These are phyloP conservation scores for Alloascoidea hylecoeti DNA, from an alignment of 805 yeast species.

Conservation along the genomic window DNA sequence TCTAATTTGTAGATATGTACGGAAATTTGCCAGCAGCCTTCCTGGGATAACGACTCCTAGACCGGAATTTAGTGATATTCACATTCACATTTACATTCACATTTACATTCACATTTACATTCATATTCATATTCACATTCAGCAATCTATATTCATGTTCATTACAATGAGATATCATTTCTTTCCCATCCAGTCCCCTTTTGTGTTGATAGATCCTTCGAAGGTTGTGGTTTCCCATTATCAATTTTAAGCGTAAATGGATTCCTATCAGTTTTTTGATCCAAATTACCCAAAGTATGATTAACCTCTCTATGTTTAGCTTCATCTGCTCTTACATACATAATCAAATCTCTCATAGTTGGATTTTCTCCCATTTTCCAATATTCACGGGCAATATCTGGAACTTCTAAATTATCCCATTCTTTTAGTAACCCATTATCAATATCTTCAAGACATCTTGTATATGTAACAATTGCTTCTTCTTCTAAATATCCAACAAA, in stretches of 20 bases:
- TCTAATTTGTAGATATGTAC: too few relatives aligned
- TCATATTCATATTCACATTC: too few relatives aligned
- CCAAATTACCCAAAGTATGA: conserved; percentile 58
- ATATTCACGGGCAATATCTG: conserved; percentile 47
- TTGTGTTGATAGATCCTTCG: conserved; percentile 14
- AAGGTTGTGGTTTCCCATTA: conserved; percentile 17
- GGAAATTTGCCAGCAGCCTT: too few relatives aligned
- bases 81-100: too few relatives aligned
- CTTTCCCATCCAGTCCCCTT: conserved; percentile 20
- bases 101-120: too few relatives aligned
- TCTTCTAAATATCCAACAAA: conserved; percentile 71
- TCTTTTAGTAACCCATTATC: conserved; percentile 34
- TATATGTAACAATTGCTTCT: conserved; percentile 59
- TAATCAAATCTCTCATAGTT: conserved; percentile 42
- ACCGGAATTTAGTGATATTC: too few relatives aligned
- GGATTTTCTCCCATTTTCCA: conserved; percentile 44
- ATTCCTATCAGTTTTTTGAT: conserved; percentile 39
- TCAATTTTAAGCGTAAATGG: conserved; percentile 42
- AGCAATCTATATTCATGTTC: too few relatives aligned
- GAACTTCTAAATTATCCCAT: conserved; percentile 29
- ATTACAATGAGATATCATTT: too few relatives aligned
- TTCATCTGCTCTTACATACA: conserved; percentile 59
- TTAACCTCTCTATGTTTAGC: conserved; percentile 71
- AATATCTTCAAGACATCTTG: conserved; percentile 41
- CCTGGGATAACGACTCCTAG: too few relatives aligned